Base-by-base conservation (phyloP, 108 stramenopile species). In the Nitzschia putrida region DNA sequence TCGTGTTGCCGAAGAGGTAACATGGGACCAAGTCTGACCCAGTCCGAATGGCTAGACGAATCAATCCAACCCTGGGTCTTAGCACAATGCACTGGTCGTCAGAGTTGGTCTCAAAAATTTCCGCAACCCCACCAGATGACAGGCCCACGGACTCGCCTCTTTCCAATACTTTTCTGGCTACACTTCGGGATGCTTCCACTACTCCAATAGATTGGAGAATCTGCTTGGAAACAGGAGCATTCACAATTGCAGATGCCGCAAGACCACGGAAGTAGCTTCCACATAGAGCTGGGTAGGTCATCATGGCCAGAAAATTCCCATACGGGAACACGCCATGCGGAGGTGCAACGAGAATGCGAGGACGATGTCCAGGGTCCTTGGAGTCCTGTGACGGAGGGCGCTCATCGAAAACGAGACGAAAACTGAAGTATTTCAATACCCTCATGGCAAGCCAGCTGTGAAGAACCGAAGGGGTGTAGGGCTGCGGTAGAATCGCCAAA, bases 1-100 rank as follows among this genome's bases (percentile, higher is more conserved):
- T 66, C 0, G 76, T 80, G 53, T 77, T 79, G 4, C 85, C 85
- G 72, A 83, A 86, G 9, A 86, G 57, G 47, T 80, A 86, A 34
- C 76, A 68, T 13, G 85, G 85, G 0, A 68, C 66, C 8, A 86
- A 26, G 34, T 73, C 72, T 24, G 85, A 72, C n/a, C 85, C 85
- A 0, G 85, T 86, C 39, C 76, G 72, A 39, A 83, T 67, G 9
- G 85, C 82, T 12, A 86, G 58, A 22, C 81, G 80, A 63, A 86
- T 81, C 37, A 86, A 53, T 18, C 85, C 85, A 21, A 73, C 45
- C 1, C 81, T 55, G 44, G 66, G 70, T 39, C 60, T 78, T 21
- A 78, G 50, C 45, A 77, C 18, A 34, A 82, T 74, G 52, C 68
- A 64, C 29, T 82, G 72, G 21, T 77, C 69, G 7, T 66, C 69